Conservation (phyloP, 1,284 basidiomycete species). For the Leccinum huronense region DNA sequence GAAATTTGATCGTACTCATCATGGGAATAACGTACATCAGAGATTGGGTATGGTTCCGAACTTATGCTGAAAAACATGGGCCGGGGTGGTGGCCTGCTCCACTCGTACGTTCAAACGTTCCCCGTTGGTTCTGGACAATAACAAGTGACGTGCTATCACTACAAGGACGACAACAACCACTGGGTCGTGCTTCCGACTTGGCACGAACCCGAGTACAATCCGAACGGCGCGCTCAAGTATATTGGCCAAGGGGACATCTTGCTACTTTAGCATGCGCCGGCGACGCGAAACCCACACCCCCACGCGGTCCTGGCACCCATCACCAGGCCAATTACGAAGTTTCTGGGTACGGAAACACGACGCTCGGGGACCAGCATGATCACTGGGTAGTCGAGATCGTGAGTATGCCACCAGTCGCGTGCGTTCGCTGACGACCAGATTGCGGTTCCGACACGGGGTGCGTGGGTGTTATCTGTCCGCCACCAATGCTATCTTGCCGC, state of each 20-base stretch:
- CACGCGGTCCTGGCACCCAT: conserved; percentile 87
- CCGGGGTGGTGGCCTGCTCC: conserved; percentile 93
- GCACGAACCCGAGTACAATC: conserved; percentile 68
- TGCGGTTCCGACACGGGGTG: conserved; percentile 79
- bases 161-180: conserved; percentile 98
- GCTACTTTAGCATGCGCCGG: conserved; percentile 79
- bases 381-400: conserved; percentile 95
- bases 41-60: conserved; percentile 88
- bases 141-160: conserved; percentile 99
- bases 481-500: conserved; percentile 85
- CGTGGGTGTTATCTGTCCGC: conserved; percentile 90
- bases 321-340: conserved; percentile 89
- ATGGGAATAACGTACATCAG: conserved; percentile 40
- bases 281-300: conserved; percentile 91
- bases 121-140: conserved; percentile 94
- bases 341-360: conserved; percentile 87
- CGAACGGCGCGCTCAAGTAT: conserved; percentile 66
- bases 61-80: conserved; percentile 97
- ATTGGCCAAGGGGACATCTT: conserved; percentile 79
- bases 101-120: conserved; percentile 95
- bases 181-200: conserved; percentile 84
- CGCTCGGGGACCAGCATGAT: conserved; percentile 86
- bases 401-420: conserved; percentile 64
- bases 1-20: conserved; percentile 1
- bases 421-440: conserved; percentile 86